phyloP scores from a whole-genome alignment of 805 yeast species.

The Saccharomycopsis schoenii region DNA sequence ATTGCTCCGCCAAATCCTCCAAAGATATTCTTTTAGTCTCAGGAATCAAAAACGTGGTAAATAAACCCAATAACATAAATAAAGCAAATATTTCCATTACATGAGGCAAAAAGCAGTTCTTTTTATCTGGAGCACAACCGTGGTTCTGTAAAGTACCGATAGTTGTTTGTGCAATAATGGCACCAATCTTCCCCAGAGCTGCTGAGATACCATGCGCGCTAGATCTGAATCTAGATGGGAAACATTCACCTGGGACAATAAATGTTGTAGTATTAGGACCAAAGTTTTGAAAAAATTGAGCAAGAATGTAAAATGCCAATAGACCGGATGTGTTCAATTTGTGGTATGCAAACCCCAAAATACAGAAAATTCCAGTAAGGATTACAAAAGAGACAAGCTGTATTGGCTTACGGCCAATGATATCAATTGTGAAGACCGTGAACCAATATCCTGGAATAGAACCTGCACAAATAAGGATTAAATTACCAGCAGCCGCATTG shows the following conservation, averaged over 20 bases:
- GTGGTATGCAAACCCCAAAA: constrained; percentile 77
- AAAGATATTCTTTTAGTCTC: constrained; percentile 89
- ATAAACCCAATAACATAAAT: constrained; percentile 77
- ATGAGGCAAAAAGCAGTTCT: constrained; percentile 77
- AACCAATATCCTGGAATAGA: constrained; percentile 91
- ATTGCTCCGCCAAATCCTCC: constrained; percentile 71
- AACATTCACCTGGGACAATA: constrained; percentile 83
- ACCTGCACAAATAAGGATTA: constrained; percentile 91
- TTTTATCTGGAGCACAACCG: constrained; percentile 52
- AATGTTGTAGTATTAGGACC: constrained; percentile 93
- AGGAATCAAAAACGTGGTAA: constrained; percentile 60
- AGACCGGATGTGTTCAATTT: constrained; percentile 56
- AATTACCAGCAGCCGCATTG: constrained; percentile 83
- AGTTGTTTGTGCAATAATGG: constrained; percentile 83
- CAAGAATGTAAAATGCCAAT: constrained; percentile 66
- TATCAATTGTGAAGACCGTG: constrained; percentile 70
- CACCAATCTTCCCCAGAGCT: constrained; percentile 87
- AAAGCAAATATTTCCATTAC: constrained; percentile 91
- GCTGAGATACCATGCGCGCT: constrained; percentile 94
- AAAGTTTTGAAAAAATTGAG: constrained; percentile 83
- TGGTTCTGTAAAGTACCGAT: constrained; percentile 77
- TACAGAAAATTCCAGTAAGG: constrained; percentile 64
- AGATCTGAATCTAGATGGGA: constrained; percentile 92
- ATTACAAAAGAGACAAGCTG: constrained; percentile 69
- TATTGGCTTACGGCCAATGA: constrained; percentile 74